A percentile compares a stretch with the other conserved stretches of the same genome.
Evolutionary conservation across 768 basidiomycete species (phyloP).

Genomic region (Russula virescens): DNA sequence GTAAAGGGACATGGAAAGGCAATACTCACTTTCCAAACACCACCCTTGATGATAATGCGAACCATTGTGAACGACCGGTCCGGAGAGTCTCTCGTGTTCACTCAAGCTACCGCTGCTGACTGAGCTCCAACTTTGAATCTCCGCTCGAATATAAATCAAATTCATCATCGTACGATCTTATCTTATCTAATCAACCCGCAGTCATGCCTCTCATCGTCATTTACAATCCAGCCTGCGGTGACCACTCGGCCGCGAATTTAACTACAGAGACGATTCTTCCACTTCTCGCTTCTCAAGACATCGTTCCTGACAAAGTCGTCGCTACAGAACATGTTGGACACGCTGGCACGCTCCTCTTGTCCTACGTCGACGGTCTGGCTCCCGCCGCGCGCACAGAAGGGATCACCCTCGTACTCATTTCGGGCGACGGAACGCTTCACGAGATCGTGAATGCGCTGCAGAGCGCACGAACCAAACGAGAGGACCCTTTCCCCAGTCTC

Average conservation of each 20-base stretch:
- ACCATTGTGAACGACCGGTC: slow-evolving; percentile 47
- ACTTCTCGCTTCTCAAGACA: slow-evolving; percentile 42
- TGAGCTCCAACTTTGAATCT: not conserved
- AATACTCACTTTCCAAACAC: slow-evolving; percentile 71
- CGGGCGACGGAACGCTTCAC: slow-evolving; percentile 91
- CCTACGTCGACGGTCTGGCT: slow-evolving; percentile 33
- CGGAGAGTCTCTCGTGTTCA: not conserved
- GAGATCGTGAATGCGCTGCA: slow-evolving; percentile 71
- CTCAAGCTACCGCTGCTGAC: not conserved
- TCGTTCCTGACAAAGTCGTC: slow-evolving; percentile 37
- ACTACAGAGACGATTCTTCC: slow-evolving; percentile 60
- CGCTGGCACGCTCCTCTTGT: slow-evolving; percentile 44
- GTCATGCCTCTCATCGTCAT: slow-evolving; percentile 52
- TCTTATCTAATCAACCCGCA: slow-evolving; percentile 14
- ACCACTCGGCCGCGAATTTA: slow-evolving; percentile 48
- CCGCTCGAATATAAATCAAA: slow-evolving; percentile 5
- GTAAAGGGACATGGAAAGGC: not conserved
- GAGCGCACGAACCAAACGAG: not conserved
- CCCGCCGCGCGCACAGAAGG: slow-evolving; percentile 24
- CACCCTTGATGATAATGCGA: slow-evolving; percentile 89
- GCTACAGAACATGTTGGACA: slow-evolving; percentile 50
- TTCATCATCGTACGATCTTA: not conserved
- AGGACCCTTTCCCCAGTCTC: slow-evolving; percentile 26
- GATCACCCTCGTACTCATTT: slow-evolving; percentile 54
- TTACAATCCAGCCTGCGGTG: slow-evolving; percentile 74